A percentile compares a stretch with the other conserved stretches of the same genome.
Conservation (phyloP, 75 land plant genomes). For the Sequoia sempervirens region DNA sequence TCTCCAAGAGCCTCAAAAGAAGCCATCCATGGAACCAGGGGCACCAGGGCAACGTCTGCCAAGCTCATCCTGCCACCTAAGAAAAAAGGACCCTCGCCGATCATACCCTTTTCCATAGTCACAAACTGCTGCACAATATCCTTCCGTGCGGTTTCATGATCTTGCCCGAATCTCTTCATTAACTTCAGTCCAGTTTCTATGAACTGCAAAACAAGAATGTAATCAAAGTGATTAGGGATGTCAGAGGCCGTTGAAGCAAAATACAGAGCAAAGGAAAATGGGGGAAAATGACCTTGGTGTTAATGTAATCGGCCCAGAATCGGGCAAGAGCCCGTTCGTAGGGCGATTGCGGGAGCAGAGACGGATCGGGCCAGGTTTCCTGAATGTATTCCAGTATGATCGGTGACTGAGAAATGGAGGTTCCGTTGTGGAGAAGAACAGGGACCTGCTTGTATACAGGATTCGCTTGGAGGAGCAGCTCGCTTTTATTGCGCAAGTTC, state of each 20-base stretch:
- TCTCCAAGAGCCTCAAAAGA: background rate
- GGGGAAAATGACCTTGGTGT: constrained; percentile 5
- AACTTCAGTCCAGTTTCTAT: background rate
- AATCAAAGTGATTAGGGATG: background rate
- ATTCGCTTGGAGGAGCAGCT: background rate
- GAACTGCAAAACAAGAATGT: background rate
- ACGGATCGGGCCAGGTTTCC: constrained; percentile 4
- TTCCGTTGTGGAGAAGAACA: constrained; percentile 7
- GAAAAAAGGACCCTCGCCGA: background rate
- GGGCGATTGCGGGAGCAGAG: constrained; percentile 2
- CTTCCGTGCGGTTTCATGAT: background rate
- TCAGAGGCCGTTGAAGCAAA: background rate
- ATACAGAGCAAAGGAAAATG: background rate
- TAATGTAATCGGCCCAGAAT: constrained; percentile 20
- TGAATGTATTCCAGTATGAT: constrained; percentile 15
- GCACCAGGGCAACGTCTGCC: background rate
- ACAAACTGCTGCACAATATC: background rate
- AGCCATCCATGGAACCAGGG: background rate
- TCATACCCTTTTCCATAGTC: background rate
- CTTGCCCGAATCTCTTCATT: background rate
- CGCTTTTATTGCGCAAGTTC: background rate
- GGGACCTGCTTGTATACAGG: no score
- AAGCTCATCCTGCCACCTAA: background rate
- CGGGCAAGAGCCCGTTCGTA: constrained; percentile 6
- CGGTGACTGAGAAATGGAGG: constrained; percentile 6